These are phyloP conservation scores for Penicillium sp. DNA, from an alignment of 2,329 filamentous ascomycete genomes.

Conservation along the genomic window DNA sequence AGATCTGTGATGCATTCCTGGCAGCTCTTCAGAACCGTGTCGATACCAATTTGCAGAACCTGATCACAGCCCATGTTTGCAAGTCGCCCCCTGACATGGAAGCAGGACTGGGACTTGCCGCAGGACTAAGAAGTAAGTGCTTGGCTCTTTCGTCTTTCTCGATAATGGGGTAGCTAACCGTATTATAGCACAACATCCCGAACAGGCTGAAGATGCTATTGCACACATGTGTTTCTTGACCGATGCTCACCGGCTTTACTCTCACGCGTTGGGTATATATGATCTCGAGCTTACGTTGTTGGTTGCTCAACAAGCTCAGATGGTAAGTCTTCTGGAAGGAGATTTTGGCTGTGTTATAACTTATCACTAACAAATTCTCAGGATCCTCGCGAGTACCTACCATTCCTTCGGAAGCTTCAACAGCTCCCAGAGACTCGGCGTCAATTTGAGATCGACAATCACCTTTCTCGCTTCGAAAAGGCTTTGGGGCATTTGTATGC, in stretches of 20 bases:
- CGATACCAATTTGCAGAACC: slow-evolving; percentile 74
- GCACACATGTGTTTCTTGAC: slow-evolving; percentile 98
- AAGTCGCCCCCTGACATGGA: slow-evolving; percentile 88
- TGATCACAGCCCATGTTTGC: slow-evolving; percentile 92
- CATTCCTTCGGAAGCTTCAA: slow-evolving; percentile 87
- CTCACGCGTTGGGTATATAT: slow-evolving; percentile 86
- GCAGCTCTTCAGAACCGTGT: slow-evolving; percentile 63
- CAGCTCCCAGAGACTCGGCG: slow-evolving; percentile 68
- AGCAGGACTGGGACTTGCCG: slow-evolving; percentile 76
- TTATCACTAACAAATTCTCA: slow-evolving; percentile 27
- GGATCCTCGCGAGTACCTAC: slow-evolving; percentile 91
- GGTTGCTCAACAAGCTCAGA: slow-evolving; percentile 92
- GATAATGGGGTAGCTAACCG: slow-evolving; percentile 12
- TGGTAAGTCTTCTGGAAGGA: slow-evolving; percentile 44
- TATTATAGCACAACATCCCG: slow-evolving; percentile 57
- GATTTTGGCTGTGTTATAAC: not conserved
- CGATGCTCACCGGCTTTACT: slow-evolving; percentile 88
- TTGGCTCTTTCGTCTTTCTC: not conserved
- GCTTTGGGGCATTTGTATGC: slow-evolving; percentile 74
- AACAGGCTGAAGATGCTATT: slow-evolving; percentile 80
- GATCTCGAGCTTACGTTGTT: slow-evolving; percentile 85
- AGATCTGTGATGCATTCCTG: slow-evolving; percentile 82
- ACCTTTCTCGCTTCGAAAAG: slow-evolving; percentile 73
- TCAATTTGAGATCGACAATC: slow-evolving; percentile 83
- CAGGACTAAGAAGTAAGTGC: slow-evolving; percentile 59